These are phyloP conservation scores for Lycium ferocissimum DNA, from an alignment of 257 asterid genomes.

Conservation along the genomic window DNA sequence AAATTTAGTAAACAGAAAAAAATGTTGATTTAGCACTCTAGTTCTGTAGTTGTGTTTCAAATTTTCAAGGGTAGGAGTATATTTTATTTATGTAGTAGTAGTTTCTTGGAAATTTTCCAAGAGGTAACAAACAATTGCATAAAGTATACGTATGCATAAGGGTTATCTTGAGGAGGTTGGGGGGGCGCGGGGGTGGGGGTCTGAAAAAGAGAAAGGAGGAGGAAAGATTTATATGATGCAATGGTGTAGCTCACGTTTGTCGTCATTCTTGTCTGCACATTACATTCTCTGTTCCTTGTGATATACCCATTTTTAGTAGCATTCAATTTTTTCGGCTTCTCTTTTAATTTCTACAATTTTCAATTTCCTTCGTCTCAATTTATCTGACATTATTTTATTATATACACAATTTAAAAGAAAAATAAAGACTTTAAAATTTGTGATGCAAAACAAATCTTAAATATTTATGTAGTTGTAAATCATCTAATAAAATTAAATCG, in stretches of 20 bases:
- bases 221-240: conserved; percentile 17
- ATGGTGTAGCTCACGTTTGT: conserved; percentile 25
- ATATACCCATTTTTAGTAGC: too few species aligned
- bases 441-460: too few species aligned
- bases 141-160: too few species aligned
- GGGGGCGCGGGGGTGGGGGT: not conserved
- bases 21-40: not conserved
- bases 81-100: not conserved
- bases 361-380: too few species aligned
- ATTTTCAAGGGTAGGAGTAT: not conserved
- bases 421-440: too few species aligned
- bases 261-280: conserved; percentile 18
- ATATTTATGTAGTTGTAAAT: too few species aligned
- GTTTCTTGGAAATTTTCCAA: not conserved
- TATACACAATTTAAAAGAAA: too few species aligned
- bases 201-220: not conserved
- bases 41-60: not conserved
- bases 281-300: not conserved
- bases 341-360: too few species aligned
- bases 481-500: too few species aligned
- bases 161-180: not conserved
- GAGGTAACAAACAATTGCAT: too few species aligned
- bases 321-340: too few species aligned
- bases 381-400: too few species aligned
- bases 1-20: not conserved